phyloP scores from a whole-genome alignment of 2,329 filamentous ascomycete genomes.

The Huntiella abstrusa region DNA sequence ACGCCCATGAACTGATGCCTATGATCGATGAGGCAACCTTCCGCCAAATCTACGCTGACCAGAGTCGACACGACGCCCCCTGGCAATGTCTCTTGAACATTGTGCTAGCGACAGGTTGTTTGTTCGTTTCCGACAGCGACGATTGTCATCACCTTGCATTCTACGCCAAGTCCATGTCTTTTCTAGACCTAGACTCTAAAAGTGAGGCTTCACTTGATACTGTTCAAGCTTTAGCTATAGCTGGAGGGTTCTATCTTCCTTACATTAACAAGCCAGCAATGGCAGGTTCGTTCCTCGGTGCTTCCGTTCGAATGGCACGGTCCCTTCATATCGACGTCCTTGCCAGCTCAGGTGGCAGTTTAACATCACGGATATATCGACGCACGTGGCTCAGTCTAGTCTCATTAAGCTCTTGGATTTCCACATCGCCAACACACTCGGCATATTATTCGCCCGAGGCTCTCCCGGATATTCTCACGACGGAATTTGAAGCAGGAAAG shows the following conservation, averaged over 20 bases:
- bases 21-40: conserved; percentile 57
- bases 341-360: conserved; percentile 11
- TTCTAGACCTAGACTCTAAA: conserved; percentile 45
- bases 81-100: conserved; percentile 61
- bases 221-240: conserved; percentile 50
- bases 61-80: conserved; percentile 42
- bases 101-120: conserved; percentile 57
- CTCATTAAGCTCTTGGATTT: conserved; percentile 56
- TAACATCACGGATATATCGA: conserved; percentile 40
- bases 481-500: not conserved
- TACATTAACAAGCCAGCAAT: conserved; percentile 63
- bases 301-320: conserved; percentile 55
- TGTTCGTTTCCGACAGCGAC: conserved; percentile 44
- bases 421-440: conserved; percentile 50
- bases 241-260: conserved; percentile 60
- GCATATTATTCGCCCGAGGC: conserved; percentile 32
- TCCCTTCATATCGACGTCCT: conserved; percentile 24
- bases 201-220: conserved; percentile 38
- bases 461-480: conserved; percentile 19
- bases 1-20: conserved; percentile 52
- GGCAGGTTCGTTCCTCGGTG: conserved; percentile 54
- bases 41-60: conserved; percentile 33
- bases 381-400: conserved; percentile 61
- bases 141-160: conserved; percentile 52
- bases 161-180: conserved; percentile 48